Percentiles rank a stretch among this genome's conserved stretches.
phyloP scores from a whole-genome alignment of 176 grass and related monocot species.

The Oryza officinalis region DNA sequence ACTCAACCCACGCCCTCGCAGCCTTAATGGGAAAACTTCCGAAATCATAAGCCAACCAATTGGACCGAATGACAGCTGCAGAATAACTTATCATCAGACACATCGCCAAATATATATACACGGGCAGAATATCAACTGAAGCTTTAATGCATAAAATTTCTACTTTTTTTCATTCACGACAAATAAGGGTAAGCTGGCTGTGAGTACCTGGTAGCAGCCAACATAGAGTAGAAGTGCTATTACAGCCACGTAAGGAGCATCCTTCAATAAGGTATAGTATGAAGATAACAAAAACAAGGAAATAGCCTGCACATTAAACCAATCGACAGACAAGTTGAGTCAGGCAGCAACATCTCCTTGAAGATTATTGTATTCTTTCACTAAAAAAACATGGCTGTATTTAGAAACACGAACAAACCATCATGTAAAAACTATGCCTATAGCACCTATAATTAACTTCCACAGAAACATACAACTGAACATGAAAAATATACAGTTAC shows the following conservation, averaged over 20 bases:
- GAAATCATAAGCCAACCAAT: constrained; percentile 99
- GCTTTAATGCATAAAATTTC: constrained; percentile 11
- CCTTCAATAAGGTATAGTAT: constrained; percentile 74
- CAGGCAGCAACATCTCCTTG: background rate
- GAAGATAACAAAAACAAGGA: constrained; percentile 84
- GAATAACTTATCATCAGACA: constrained; percentile 28
- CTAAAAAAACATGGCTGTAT: background rate
- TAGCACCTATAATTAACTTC: background rate
- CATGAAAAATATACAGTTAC: background rate
- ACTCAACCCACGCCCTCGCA: constrained; percentile 86
- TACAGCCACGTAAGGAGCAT: constrained; percentile 70
- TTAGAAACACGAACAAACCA: background rate
- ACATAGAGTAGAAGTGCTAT: constrained; percentile 92
- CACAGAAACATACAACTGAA: background rate
- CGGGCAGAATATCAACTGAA: background rate
- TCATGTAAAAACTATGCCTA: background rate
- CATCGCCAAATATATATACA: background rate
- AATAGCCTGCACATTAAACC: constrained; percentile 57
- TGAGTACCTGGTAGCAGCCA: constrained; percentile 88
- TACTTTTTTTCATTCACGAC: background rate
- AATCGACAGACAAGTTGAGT: constrained; percentile 12
- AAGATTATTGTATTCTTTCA: background rate
- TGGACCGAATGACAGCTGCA: constrained; percentile 94
- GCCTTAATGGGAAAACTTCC: constrained; percentile 77
- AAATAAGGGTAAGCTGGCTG: constrained; percentile 7